phyloP scores from a whole-genome alignment of 1,284 basidiomycete genomes.

The Caloboletus inedulis region DNA sequence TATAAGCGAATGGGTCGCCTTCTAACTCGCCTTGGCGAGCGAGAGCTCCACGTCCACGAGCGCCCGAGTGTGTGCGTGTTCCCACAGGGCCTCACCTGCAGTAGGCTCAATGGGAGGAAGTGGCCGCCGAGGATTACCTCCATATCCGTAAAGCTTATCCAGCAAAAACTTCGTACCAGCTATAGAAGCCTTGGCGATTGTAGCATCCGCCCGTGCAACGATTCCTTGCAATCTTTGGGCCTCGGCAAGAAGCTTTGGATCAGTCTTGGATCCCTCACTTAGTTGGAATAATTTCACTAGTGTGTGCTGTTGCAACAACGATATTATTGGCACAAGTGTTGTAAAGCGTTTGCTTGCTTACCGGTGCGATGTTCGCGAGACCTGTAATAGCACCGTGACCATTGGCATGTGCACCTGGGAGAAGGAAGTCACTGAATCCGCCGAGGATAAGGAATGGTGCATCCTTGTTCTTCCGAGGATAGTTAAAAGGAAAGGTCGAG shows the following conservation, averaged over 20 bases:
- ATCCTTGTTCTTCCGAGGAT: conserved; percentile 63
- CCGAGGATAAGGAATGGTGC: conserved; percentile 76
- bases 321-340: not conserved
- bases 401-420: conserved; percentile 65
- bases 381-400: conserved; percentile 83
- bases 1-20: not conserved
- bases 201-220: conserved; percentile 75
- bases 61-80: conserved; percentile 64
- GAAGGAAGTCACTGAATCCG: conserved; percentile 76
- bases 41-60: conserved; percentile 65
- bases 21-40: conserved; percentile 40
- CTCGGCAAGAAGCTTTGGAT: conserved; percentile 59
- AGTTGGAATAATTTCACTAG: conserved; percentile 64
- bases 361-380: conserved; percentile 76
- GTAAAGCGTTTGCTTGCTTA: conserved; percentile 34
- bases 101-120: conserved; percentile 60
- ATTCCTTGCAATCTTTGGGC: conserved; percentile 78
- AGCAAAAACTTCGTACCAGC: conserved; percentile 81
- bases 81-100: conserved; percentile 60
- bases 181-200: conserved; percentile 76
- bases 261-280: conserved; percentile 49
- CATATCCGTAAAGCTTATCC: conserved; percentile 72
- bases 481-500: conserved; percentile 50
- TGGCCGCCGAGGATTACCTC: conserved; percentile 72
- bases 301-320: conserved; percentile 43